A percentile compares a stretch with the other conserved stretches of the same genome.
Evolutionary conservation across 192 early-diverging fungal genomes (phyloP).

Genomic region (Martensiomyces pterosporus): DNA sequence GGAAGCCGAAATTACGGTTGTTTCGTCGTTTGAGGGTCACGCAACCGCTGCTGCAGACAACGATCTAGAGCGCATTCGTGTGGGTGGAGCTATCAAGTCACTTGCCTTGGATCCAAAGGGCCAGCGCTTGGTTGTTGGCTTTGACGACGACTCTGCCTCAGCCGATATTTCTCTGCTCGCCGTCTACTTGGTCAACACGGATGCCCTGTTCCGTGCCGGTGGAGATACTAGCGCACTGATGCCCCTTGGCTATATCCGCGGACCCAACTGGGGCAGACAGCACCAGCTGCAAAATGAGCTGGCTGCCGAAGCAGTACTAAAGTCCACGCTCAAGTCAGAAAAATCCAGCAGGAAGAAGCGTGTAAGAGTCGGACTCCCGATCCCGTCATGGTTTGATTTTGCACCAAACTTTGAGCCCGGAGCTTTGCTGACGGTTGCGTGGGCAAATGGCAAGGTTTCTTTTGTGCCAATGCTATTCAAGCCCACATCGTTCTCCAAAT

Average conservation of each 20-base stretch:
- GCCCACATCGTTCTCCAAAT: constrained; percentile 4
- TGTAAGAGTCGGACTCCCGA: constrained; percentile 33
- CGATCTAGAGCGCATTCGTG: constrained; percentile 26
- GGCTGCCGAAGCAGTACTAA: background rate
- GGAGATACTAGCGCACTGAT: constrained; percentile 32
- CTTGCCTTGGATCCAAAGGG: constrained; percentile 44
- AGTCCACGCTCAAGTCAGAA: constrained; percentile 2
- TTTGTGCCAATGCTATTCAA: constrained; percentile 44
- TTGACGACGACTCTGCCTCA: constrained; percentile 33
- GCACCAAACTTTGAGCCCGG: constrained; percentile 44
- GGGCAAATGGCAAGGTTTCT: constrained; percentile 52
- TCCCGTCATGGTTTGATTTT: constrained; percentile 44
- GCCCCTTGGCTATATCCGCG: constrained; percentile 49
- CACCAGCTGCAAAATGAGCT: background rate
- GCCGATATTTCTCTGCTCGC: constrained; percentile 48
- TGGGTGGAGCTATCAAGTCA: constrained; percentile 40
- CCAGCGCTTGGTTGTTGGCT: constrained; percentile 44
- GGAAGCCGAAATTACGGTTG: constrained; percentile 32
- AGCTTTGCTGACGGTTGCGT: constrained; percentile 45
- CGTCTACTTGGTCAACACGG: constrained; percentile 35
- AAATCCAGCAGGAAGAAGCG: constrained; percentile 34
- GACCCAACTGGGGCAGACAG: constrained; percentile 44
- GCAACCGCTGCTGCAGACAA: constrained; percentile 13
- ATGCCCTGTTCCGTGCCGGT: constrained; percentile 42
- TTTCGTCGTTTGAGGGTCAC: constrained; percentile 31